Percentiles rank a stretch among this genome's conserved stretches.
Conservation (phyloP, 148 eudicot genomes). For the Camellia sinensis region DNA sequence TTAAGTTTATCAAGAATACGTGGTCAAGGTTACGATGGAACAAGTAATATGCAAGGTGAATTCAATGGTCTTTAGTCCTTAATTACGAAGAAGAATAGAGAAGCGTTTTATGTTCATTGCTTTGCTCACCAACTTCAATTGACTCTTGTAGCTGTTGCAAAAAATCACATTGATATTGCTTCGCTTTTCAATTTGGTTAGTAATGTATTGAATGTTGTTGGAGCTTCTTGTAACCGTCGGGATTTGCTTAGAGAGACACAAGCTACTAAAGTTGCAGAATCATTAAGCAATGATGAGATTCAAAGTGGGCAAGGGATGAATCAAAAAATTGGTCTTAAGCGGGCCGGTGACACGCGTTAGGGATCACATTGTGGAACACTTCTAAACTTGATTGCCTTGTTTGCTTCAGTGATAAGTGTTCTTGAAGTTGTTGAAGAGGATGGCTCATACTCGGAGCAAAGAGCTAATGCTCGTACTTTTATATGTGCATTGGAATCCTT, state of each 20-base stretch:
- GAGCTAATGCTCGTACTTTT: background rate
- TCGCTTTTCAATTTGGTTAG: background rate
- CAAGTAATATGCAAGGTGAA: background rate
- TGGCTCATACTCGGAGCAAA: background rate
- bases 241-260: background rate
- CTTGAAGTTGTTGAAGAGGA: background rate
- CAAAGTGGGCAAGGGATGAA: constrained; percentile 11
- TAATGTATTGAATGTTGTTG: background rate
- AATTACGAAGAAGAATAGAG: background rate
- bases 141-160: background rate
- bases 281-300: background rate
- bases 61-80: background rate
- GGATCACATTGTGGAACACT: background rate
- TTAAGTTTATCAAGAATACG: constrained; percentile 1
- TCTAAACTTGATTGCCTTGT: background rate
- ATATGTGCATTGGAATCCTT: too few relatives aligned
- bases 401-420: too few relatives aligned
- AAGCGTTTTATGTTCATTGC: background rate
- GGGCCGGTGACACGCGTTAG: background rate
- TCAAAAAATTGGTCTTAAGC: constrained; percentile 7
- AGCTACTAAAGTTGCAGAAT: background rate
- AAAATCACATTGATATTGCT: background rate
- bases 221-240: constrained; percentile 1
- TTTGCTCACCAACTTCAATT: too few relatives aligned
- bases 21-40: constrained; percentile 21